phyloP scores from a whole-genome alignment of 257 asterid species.

The Nicotiana otophora region DNA sequence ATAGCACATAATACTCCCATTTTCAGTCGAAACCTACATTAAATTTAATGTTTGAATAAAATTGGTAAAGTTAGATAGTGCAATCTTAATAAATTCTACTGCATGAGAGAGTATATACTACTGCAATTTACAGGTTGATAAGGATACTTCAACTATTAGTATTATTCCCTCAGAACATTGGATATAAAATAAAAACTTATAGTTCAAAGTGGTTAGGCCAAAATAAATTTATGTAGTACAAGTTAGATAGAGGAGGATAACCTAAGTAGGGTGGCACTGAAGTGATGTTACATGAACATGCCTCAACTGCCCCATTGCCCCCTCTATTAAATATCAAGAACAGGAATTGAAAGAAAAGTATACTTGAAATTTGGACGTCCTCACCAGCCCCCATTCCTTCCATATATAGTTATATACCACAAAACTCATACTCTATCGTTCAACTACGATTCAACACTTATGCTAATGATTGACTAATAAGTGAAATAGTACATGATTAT shows the following conservation, averaged over 20 bases:
- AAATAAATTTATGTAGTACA: not conserved
- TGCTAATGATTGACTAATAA: not conserved
- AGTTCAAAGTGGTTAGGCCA: no score
- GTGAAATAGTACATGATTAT: not conserved
- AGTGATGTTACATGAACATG: not conserved
- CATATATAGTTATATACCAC: not conserved
- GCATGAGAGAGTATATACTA: not conserved
- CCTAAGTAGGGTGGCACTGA: not conserved
- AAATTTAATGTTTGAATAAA: no score
- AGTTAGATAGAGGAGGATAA: not conserved
- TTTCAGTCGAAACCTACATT: no score
- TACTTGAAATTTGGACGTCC: not conserved
- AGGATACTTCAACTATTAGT: not conserved
- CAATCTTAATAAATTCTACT: not conserved
- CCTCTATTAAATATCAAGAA: not conserved
- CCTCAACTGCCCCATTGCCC: constrained; percentile 4
- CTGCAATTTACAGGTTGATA: not conserved
- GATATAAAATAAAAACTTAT: no score
- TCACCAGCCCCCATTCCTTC: not conserved
- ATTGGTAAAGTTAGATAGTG: no score
- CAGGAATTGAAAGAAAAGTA: not conserved
- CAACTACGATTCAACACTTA: not conserved
- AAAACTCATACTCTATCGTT: not conserved
- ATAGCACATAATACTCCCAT: no score
- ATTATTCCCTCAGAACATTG: no score